These are phyloP conservation scores for Calonectria naviculata DNA, from an alignment of 2,329 filamentous ascomycete genomes.

Conservation along the genomic window DNA sequence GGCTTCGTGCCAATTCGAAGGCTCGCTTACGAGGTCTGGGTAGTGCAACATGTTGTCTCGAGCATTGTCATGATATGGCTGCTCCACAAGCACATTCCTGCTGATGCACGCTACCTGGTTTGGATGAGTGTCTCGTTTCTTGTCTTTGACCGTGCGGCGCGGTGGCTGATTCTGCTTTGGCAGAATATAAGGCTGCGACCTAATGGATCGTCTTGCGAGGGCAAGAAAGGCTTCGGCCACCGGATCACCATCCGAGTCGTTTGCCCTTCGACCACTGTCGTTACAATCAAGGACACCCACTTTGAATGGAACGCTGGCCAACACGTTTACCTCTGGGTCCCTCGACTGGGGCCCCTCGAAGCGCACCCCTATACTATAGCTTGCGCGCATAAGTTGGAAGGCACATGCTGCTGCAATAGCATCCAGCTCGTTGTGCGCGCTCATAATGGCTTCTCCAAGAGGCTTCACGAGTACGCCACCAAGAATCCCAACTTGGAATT, in stretches of 20 bases:
- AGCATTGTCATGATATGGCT: conserved; percentile 72
- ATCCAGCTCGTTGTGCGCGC: conserved; percentile 68
- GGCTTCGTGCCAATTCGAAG: conserved; percentile 73
- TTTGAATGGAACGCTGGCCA: conserved; percentile 70
- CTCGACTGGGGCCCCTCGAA: conserved; percentile 63
- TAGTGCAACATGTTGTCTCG: conserved; percentile 73
- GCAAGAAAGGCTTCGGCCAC: conserved; percentile 63
- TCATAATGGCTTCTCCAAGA: conserved; percentile 67
- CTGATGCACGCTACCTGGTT: conserved; percentile 68
- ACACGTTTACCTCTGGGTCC: conserved; percentile 71
- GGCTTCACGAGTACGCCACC: conserved; percentile 60
- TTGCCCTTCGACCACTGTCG: conserved; percentile 63
- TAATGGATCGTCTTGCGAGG: conserved; percentile 55
- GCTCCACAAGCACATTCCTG: conserved; percentile 72
- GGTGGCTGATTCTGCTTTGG: conserved; percentile 60
- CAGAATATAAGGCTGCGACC: conserved; percentile 61
- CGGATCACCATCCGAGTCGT: conserved; percentile 59
- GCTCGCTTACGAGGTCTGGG: conserved; percentile 77
- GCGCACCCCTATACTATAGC: conserved; percentile 72
- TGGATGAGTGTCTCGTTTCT: conserved; percentile 75
- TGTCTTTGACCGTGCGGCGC: conserved; percentile 70
- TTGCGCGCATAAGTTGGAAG: conserved; percentile 61
- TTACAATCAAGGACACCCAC: conserved; percentile 70
- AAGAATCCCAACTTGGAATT: conserved; percentile 47
- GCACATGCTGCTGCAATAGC: conserved; percentile 67